A percentile compares a stretch with the other conserved stretches of the same genome.
phyloP scores from a whole-genome alignment of 2,329 filamentous ascomycete genomes.

The Aspergillus sp. region DNA sequence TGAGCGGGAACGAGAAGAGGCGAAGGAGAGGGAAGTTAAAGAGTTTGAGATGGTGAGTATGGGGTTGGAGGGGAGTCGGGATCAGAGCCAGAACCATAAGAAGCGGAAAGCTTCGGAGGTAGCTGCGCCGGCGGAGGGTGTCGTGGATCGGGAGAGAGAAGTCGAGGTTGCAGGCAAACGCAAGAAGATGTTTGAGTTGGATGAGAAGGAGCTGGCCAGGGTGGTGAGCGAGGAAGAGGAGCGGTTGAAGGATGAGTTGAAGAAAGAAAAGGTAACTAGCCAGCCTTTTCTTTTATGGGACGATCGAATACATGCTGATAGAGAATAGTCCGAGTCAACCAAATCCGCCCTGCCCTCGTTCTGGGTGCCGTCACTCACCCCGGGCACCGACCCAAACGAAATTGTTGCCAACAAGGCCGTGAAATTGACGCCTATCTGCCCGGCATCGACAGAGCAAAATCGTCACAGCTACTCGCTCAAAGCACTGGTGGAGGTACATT shows the following conservation, averaged over 20 bases:
- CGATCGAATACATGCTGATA: not conserved
- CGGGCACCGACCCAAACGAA: slow-evolving; percentile 50
- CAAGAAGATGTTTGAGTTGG: slow-evolving; percentile 75
- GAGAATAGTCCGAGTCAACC: slow-evolving; percentile 41
- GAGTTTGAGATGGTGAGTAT: slow-evolving; percentile 83
- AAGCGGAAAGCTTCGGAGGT: slow-evolving; percentile 22
- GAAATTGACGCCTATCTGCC: slow-evolving; percentile 67
- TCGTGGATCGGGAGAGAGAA: slow-evolving; percentile 26
- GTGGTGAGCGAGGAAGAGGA: slow-evolving; percentile 62
- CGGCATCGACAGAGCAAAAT: slow-evolving; percentile 57
- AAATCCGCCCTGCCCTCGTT: slow-evolving; percentile 73
- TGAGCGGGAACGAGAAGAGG: slow-evolving; percentile 59
- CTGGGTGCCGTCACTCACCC: slow-evolving; percentile 83
- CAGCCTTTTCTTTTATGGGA: slow-evolving; percentile 1
- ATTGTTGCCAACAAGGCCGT: slow-evolving; percentile 51
- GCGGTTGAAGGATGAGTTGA: slow-evolving; percentile 61
- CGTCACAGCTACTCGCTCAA: slow-evolving; percentile 73
- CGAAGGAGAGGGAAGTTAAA: slow-evolving; percentile 58
- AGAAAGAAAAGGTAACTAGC: slow-evolving; percentile 57
- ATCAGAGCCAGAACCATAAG: slow-evolving; percentile 9
- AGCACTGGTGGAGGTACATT: slow-evolving; percentile 64
- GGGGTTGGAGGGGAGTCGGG: slow-evolving; percentile 40
- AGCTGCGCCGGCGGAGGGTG: slow-evolving; percentile 16
- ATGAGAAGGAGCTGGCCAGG: slow-evolving; percentile 64
- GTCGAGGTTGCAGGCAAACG: slow-evolving; percentile 40